Conservation (phyloP, 2,329 filamentous ascomycete genomes). For the Paecilomyces fulvus region DNA sequence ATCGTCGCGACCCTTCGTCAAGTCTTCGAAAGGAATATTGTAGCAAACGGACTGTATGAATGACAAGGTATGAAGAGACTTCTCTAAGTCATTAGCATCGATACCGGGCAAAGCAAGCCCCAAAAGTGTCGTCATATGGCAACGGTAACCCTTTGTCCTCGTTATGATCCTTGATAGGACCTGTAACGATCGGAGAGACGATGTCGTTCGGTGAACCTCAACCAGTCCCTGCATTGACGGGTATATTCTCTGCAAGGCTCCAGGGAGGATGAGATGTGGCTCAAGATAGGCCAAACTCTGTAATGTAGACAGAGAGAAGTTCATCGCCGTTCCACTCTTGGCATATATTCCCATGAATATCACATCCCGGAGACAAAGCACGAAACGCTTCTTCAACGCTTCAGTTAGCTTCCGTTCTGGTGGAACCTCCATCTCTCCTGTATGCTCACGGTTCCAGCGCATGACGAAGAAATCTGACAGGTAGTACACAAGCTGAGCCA, state of each 20-base stretch:
- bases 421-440: conserved; percentile 81
- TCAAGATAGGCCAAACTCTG: conserved; percentile 87
- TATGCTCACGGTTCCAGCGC: conserved; percentile 92
- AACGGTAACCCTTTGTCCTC: conserved; percentile 89
- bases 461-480: conserved; percentile 94
- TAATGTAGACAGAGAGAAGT: conserved; percentile 81
- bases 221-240: conserved; percentile 93
- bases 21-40: conserved; percentile 83
- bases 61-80: conserved; percentile 87
- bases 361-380: conserved; percentile 79
- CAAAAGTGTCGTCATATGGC: conserved; percentile 89
- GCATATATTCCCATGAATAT: conserved; percentile 98
- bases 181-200: conserved; percentile 83
- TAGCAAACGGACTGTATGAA: conserved; percentile 96
- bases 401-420: conserved; percentile 68
- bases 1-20: conserved; percentile 60
- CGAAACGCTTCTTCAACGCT: conserved; percentile 79
- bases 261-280: conserved; percentile 82
- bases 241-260: conserved; percentile 91
- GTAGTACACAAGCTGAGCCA: conserved; percentile 86
- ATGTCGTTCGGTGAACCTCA: conserved; percentile 92
- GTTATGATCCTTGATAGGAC: conserved; percentile 88
- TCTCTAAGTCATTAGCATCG: conserved; percentile 94
- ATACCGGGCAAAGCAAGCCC: conserved; percentile 89
- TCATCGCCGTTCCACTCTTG: conserved; percentile 86